Evolutionary conservation across 2,329 filamentous ascomycete species (phyloP).

Genomic region (Coniochaeta sp.): DNA sequence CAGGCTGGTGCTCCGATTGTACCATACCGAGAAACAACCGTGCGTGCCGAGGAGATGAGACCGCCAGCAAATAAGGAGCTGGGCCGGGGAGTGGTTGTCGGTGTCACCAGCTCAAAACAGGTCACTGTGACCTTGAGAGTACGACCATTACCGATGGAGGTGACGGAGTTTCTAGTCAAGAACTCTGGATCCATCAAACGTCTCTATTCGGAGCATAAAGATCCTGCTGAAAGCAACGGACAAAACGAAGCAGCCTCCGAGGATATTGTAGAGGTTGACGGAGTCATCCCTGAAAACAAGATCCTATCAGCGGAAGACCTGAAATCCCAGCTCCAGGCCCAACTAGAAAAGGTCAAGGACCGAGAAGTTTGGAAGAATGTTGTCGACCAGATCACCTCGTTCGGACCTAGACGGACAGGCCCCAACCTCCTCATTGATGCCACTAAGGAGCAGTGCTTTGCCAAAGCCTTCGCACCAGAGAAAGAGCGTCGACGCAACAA

Average conservation of each 20-base stretch:
- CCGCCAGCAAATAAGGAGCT: constrained; percentile 78
- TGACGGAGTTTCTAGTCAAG: constrained; percentile 80
- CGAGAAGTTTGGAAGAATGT: constrained; percentile 70
- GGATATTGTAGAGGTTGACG: constrained; percentile 27
- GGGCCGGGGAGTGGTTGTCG: constrained; percentile 71
- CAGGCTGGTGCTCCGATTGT: constrained; percentile 92
- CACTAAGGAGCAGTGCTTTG: constrained; percentile 63
- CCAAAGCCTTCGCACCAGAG: constrained; percentile 53
- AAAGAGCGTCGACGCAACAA: constrained; percentile 10
- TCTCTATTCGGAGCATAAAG: constrained; percentile 64
- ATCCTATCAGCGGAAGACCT: constrained; percentile 69
- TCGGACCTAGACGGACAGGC: constrained; percentile 77
- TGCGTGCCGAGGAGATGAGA: constrained; percentile 85
- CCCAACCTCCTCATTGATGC: constrained; percentile 86
- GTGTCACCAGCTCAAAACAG: constrained; percentile 77
- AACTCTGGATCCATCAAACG: constrained; percentile 72
- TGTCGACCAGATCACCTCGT: constrained; percentile 77
- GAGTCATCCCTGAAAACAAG: constrained; percentile 50
- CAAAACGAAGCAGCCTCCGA: constrained; percentile 27
- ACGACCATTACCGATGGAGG: constrained; percentile 65
- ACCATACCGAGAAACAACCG: constrained; percentile 88
- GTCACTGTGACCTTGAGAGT: constrained; percentile 71
- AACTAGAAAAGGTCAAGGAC: constrained; percentile 64
- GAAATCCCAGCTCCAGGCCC: constrained; percentile 59
- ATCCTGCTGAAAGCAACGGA: constrained; percentile 27